Evolutionary conservation across 2,329 filamentous ascomycete species (phyloP).

Genomic region (Apiospora rasikravindrae): DNA sequence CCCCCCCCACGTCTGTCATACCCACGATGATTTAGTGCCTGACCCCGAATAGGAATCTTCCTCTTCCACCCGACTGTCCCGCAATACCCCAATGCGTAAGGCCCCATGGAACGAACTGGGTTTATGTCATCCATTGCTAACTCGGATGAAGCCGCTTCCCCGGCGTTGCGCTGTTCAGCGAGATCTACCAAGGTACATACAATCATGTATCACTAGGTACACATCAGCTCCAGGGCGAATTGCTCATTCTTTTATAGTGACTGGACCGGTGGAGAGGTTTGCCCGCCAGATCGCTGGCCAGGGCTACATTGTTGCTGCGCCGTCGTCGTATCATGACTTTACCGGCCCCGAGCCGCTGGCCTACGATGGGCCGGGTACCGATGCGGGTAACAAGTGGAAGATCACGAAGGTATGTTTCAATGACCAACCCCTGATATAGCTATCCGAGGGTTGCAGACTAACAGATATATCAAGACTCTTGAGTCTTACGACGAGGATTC

Average conservation of each 20-base stretch:
- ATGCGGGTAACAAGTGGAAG: constrained; percentile 87
- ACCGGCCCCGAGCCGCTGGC: constrained; percentile 81
- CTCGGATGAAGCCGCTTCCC: constrained; percentile 66
- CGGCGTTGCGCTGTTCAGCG: constrained; percentile 85
- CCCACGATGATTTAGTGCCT: constrained; percentile 22
- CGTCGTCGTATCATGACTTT: constrained; percentile 93
- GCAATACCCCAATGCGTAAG: constrained; percentile 82
- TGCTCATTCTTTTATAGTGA: constrained; percentile 61
- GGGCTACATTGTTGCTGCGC: constrained; percentile 91
- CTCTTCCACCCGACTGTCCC: constrained; percentile 85
- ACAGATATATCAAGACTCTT: constrained; percentile 62
- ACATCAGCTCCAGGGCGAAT: constrained; percentile 15
- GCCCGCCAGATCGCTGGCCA: constrained; percentile 90
- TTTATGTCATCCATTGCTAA: not conserved
- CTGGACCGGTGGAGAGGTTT: constrained; percentile 87
- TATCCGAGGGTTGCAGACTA: constrained; percentile 32
- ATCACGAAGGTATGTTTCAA: constrained; percentile 64
- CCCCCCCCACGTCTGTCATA: not conserved
- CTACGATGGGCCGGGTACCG: constrained; percentile 88
- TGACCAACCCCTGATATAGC: not conserved
- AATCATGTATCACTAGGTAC: constrained; percentile 5
- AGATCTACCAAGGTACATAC: constrained; percentile 87
- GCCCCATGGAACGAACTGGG: not conserved
- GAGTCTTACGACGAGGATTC: constrained; percentile 86
- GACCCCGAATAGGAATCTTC: constrained; percentile 71